These are phyloP conservation scores for Coemansia sp. DNA, from an alignment of 192 early-diverging fungal genomes.

Conservation along the genomic window DNA sequence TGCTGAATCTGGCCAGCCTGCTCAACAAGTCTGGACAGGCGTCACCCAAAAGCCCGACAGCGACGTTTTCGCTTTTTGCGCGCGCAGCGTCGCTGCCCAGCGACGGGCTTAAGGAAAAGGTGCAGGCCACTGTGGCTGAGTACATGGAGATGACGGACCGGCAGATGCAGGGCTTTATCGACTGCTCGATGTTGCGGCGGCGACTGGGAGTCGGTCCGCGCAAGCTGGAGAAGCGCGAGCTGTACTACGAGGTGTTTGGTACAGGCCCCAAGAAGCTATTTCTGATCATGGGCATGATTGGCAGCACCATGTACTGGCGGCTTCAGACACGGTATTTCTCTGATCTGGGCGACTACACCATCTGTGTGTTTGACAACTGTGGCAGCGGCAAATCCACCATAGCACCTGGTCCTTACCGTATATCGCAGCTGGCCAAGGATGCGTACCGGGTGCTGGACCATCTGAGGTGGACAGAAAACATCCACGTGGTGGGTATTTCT, in stretches of 20 bases:
- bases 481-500: constrained; percentile 80
- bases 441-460: constrained; percentile 65
- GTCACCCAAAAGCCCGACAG: background rate
- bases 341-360: constrained; percentile 63
- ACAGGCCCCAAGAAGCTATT: constrained; percentile 67
- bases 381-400: constrained; percentile 63
- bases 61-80: background rate
- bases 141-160: constrained; percentile 35
- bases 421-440: constrained; percentile 79
- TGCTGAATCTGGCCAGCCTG: background rate
- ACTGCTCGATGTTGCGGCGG: constrained; percentile 16
- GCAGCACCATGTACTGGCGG: constrained; percentile 49
- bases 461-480: constrained; percentile 68
- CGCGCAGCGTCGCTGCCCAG: background rate
- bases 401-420: constrained; percentile 48
- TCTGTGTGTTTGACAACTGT: constrained; percentile 83
- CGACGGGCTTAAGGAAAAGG: background rate
- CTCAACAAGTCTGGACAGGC: background rate
- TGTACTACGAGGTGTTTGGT: constrained; percentile 83
- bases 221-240: constrained; percentile 16
- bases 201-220: constrained; percentile 13
- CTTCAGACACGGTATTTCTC: constrained; percentile 69
- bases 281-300: constrained; percentile 68
- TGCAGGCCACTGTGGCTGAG: constrained; percentile 11
- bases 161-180: constrained; percentile 12